A percentile compares a stretch with the other conserved stretches of the same genome.
Conservation (phyloP, 2,329 filamentous ascomycete species). For the Phoma sp. region DNA sequence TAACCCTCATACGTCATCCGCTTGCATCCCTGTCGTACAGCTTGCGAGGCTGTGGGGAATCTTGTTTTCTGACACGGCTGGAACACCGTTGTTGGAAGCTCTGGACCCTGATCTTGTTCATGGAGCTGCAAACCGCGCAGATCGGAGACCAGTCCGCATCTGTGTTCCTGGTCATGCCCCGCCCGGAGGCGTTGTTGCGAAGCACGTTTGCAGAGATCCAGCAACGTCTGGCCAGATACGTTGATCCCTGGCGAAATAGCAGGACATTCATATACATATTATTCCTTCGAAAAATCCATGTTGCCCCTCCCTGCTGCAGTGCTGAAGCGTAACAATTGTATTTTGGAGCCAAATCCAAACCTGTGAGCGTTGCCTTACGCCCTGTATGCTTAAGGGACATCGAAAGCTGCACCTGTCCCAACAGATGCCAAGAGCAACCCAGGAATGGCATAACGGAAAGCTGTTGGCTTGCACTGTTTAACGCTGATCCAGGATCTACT, state of each 20-base stretch:
- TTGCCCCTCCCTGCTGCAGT: too few relatives aligned
- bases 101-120: constrained; percentile 8
- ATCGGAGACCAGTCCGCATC: constrained; percentile 3
- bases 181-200: not conserved
- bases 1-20: constrained; percentile 15
- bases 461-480: too few relatives aligned
- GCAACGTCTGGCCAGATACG: not conserved
- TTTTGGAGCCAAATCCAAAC: too few relatives aligned
- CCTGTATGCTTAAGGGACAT: not conserved
- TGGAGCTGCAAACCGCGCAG: constrained; percentile 3
- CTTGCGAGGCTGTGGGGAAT: constrained; percentile 17
- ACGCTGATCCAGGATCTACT: too few relatives aligned
- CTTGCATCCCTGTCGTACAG: constrained; percentile 17
- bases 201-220: not conserved
- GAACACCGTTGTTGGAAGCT: constrained; percentile 5
- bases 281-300: too few relatives aligned
- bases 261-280: too few relatives aligned
- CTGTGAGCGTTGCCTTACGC: not conserved
- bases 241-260: not conserved
- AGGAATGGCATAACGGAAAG: too few relatives aligned
- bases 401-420: too few relatives aligned
- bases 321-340: too few relatives aligned
- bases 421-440: too few relatives aligned
- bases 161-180: constrained; percentile 1
- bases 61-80: constrained; percentile 18